Evolutionary conservation across 768 basidiomycete species (phyloP).

Genomic region (Tulasnella sp.): DNA sequence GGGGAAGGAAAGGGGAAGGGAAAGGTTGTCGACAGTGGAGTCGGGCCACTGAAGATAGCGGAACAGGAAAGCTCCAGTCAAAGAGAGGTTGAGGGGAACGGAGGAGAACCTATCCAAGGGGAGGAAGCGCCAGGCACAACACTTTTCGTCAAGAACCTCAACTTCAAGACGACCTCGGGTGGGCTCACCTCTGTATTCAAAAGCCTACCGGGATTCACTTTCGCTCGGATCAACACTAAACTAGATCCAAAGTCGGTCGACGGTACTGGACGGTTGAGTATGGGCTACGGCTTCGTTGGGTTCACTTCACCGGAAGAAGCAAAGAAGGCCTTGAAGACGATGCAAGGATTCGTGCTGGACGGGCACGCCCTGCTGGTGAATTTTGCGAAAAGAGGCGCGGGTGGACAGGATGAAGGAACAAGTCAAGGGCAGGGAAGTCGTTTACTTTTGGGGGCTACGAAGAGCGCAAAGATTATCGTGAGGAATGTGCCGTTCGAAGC

Average conservation of each 20-base stretch:
- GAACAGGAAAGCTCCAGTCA: conserved; percentile 46
- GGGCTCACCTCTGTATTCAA: conserved; percentile 70
- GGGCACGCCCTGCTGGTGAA: conserved; percentile 82
- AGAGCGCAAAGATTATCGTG: conserved; percentile 92
- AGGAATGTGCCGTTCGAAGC: conserved; percentile 99
- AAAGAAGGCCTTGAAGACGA: conserved; percentile 68
- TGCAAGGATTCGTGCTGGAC: conserved; percentile 83
- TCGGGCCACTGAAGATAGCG: conserved; percentile 50
- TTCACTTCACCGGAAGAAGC: conserved; percentile 79
- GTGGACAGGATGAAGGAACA: conserved; percentile 46
- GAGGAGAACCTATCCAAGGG: conserved; percentile 40
- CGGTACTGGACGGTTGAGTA: conserved; percentile 69
- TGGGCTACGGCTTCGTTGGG: conserved; percentile 97
- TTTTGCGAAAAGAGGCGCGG: conserved; percentile 80
- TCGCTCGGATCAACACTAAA: conserved; percentile 52
- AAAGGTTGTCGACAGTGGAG: conserved; percentile 38
- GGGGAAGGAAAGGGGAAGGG: conserved; percentile 26
- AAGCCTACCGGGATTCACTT: conserved; percentile 71
- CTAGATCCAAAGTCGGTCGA: conserved; percentile 69
- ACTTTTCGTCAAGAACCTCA: conserved; percentile 91
- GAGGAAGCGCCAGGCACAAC: conserved; percentile 62
- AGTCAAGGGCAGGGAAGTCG: conserved; percentile 33
- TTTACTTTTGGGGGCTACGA: conserved; percentile 42
- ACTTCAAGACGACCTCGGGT: conserved; percentile 87
- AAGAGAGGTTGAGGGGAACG: conserved; percentile 3